Evolutionary conservation across 176 grass and related monocot species (phyloP).

Genomic region (Paspalum vaginatum): DNA sequence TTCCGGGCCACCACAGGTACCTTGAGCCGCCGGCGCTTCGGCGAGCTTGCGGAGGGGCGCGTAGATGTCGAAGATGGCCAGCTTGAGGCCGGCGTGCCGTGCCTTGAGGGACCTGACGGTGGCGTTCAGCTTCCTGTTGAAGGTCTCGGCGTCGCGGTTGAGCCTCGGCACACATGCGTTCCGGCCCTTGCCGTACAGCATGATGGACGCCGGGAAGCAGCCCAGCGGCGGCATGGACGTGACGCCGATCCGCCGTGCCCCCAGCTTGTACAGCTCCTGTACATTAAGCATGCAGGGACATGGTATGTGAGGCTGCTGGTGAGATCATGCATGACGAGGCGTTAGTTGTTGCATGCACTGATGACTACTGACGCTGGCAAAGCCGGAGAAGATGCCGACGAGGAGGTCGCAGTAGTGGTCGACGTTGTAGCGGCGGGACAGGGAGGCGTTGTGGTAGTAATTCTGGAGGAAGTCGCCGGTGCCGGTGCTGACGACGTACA

Average conservation of each 20-base stretch:
- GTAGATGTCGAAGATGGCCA: slow-evolving; percentile 72
- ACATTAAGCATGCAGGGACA: too few species aligned
- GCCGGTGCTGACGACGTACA: slow-evolving; percentile 76
- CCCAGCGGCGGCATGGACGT: slow-evolving; percentile 75
- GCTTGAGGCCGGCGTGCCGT: slow-evolving; percentile 46
- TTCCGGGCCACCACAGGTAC: slow-evolving; percentile 19
- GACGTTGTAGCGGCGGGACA: slow-evolving; percentile 50
- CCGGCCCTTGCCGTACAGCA: slow-evolving; percentile 53
- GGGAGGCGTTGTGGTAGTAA: slow-evolving; percentile 80
- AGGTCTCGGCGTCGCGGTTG: slow-evolving; percentile 64
- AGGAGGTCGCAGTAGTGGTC: slow-evolving; percentile 65
- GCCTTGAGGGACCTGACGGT: slow-evolving; percentile 37
- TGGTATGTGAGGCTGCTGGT: too few species aligned
- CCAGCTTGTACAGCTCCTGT: slow-evolving; percentile 56
- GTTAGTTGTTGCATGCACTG: background rate
- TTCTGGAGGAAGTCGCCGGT: slow-evolving; percentile 82
- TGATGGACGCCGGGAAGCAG: slow-evolving; percentile 67
- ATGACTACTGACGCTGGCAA: slow-evolving; percentile 43
- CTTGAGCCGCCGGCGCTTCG: slow-evolving; percentile 45
- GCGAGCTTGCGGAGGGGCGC: slow-evolving; percentile 46
- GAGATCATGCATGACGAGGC: too few species aligned
- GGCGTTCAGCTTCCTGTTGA: slow-evolving; percentile 71
- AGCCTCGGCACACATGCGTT: slow-evolving; percentile 54
- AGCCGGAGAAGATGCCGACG: slow-evolving; percentile 47
- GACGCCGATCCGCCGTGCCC: slow-evolving; percentile 74